Base-by-base conservation (phyloP, 2,329 filamentous ascomycete genomes). In the Colletotrichum destructivum region DNA sequence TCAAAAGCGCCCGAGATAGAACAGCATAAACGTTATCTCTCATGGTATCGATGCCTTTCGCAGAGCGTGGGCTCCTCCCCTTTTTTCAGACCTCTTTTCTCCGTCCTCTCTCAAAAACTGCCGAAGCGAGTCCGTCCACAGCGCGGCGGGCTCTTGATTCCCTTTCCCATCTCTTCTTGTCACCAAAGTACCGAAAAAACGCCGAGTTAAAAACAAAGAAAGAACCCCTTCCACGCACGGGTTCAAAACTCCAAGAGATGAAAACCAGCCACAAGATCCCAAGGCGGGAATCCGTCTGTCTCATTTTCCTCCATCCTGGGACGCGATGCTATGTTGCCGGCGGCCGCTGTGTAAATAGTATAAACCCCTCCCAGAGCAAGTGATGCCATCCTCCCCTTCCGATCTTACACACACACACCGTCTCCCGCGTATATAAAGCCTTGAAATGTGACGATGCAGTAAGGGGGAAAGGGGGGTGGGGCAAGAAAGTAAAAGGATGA, bases 21-120 rank as follows among this genome's bases (percentile, higher is more conserved):
- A 62, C 15, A 38, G 49, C n/a, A 18, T 61, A 26, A 62, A 62
- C 31, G 31, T 31, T 31, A 26, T 62, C n/a, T 62, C 55, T 61
- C 21, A 67, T 56, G 67, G 49, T 67, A 70, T 70, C 42, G 47
- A 16, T 62, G 23, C 49, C 42, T 26, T 66, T 44, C 26, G 6
- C 23, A 57, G 62, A 61, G 55, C 62, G 31, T 15, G 8, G 13
- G 61, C 13, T 46, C 13, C 60, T 8, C 31, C 8, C 31, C 31
- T 31, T 31, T 31, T 31, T 49, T n/a, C 42, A 23, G 47, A 26
- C 44, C 56, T 38, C 12, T 51, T n/a, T 47, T 26, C 31, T 31
- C 31, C 31, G 31, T 31, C 31, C 31, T 31, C 4, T 26, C 26
- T 26, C 26, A 4, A 26, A 26, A 49, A 61, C 21, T 61, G 44